These are phyloP conservation scores for Starmerella ratchasimensis DNA, from an alignment of 805 yeast genomes.

Conservation along the genomic window DNA sequence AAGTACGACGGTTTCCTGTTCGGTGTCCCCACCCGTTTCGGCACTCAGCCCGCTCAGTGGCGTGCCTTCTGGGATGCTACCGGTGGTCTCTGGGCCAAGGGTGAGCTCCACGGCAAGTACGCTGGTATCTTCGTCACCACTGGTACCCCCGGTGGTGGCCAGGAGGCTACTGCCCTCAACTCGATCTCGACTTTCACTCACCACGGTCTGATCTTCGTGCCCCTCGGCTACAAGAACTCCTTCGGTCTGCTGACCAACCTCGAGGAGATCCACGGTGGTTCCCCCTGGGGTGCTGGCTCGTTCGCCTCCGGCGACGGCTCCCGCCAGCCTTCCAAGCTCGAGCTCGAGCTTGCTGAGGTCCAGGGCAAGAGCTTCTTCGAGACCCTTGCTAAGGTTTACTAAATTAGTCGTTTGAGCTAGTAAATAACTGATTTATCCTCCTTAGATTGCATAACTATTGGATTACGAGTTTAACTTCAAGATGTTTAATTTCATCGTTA, in stretches of 20 bases:
- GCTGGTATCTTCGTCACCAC: slow-evolving; percentile 62
- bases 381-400: slow-evolving; percentile 25
- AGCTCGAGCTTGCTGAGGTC: slow-evolving; percentile 44
- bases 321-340: slow-evolving; percentile 51
- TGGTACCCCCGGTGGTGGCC: slow-evolving; percentile 67
- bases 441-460: too few relatives aligned
- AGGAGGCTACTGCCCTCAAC: slow-evolving; percentile 53
- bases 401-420: neutral
- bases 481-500: too few relatives aligned
- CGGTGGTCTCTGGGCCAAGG: slow-evolving; percentile 62
- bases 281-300: slow-evolving; percentile 82
- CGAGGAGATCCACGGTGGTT: slow-evolving; percentile 63
- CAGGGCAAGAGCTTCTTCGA: slow-evolving; percentile 59
- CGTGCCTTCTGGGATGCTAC: slow-evolving; percentile 63
- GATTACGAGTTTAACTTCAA: neutral
- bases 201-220: slow-evolving; percentile 66
- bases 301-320: slow-evolving; percentile 65
- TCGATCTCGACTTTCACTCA: slow-evolving; percentile 49
- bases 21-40: slow-evolving; percentile 72
- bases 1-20: slow-evolving; percentile 61
- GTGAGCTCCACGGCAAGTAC: slow-evolving; percentile 56
- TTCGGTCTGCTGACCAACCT: slow-evolving; percentile 44
- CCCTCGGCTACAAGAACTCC: slow-evolving; percentile 54
- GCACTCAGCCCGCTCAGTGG: slow-evolving; percentile 65
- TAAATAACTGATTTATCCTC: neutral